Evolutionary conservation across 495 filamentous ascomycete genomes (phyloP), one percentile per base, ranked within the genome.

Genomic region (Penicillium herquei): DNA sequence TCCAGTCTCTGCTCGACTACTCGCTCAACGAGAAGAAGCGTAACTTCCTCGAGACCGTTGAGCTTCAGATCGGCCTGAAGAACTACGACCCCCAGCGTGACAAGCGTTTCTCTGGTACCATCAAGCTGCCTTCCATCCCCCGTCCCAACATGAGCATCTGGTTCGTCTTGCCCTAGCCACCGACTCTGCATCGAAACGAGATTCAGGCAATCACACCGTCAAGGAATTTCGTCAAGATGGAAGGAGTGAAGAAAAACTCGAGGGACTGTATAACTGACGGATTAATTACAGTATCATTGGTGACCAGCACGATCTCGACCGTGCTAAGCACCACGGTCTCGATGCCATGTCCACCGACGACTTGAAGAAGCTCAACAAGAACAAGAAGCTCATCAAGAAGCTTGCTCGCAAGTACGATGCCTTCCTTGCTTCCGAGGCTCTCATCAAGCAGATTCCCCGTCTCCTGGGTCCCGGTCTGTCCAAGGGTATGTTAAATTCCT

Each of bases 381-480:
- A 98, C 89, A 98, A 98, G 88, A 98, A 98, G 87, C 86, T 98
- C 66, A 97, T 98, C 87, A 98, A 98, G 89, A 98, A 98, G 87
- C 90, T 98, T 58, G 95, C 94, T 61, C 91, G 92, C 83, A 98
- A 98, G 83, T 98, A 98, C 86, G 95, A 98, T 81, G 93, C 92
- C 63, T 98, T 98, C 81, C 78, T 98, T 70, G 87, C 94, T 71
- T 97, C 92, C 71, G 94, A 98, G 69, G 78, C 87, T 70, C 79
- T 98, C 63, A 96, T 98, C 86, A 96, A 95, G 84, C 95, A 98
- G 85, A 98, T 98, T 69, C 94, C 94, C 61, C 94, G 94, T 95
- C 91, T 98, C 68, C 79, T 98, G 65, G 94, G 94, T 70, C 94
- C 93, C 62, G 93, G 93, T 90, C 88, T 97, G 32, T 98, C 93